Conservation (phyloP, 2,329 filamentous ascomycete species). For the Colletotrichum sojae region DNA sequence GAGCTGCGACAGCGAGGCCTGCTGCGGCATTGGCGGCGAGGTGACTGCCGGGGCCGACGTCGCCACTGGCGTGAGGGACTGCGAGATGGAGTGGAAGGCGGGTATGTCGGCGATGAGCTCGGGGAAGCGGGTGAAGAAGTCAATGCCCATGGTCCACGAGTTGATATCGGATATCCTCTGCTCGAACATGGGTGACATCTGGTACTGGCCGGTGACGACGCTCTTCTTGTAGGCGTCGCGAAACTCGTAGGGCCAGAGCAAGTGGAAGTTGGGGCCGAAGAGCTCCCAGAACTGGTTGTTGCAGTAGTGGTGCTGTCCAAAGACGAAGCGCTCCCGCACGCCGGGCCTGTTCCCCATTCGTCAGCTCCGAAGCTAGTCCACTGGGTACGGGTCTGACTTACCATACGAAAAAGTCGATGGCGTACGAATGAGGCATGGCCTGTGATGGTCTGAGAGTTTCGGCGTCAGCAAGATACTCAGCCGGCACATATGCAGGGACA, state of each 20-base stretch:
- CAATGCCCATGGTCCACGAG: slow-evolving; percentile 47
- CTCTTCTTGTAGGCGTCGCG: slow-evolving; percentile 47
- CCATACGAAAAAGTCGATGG: slow-evolving; percentile 51
- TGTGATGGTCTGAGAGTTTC: slow-evolving; percentile 46
- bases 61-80: slow-evolving; percentile 3
- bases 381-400: slow-evolving; percentile 21
- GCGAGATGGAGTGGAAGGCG: slow-evolving; percentile 21
- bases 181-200: slow-evolving; percentile 46
- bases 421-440: slow-evolving; percentile 47
- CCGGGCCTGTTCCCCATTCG: slow-evolving; percentile 44
- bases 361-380: not conserved
- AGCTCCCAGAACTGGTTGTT: slow-evolving; percentile 48
- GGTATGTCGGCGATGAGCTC: slow-evolving; percentile 51
- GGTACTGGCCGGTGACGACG: slow-evolving; percentile 44
- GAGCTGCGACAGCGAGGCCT: slow-evolving; percentile 25
- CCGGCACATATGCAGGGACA: not conserved
- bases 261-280: slow-evolving; percentile 43
- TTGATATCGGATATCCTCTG: slow-evolving; percentile 47
- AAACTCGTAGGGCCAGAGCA: slow-evolving; percentile 46
- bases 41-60: not conserved
- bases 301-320: slow-evolving; percentile 49
- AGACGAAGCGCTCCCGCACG: slow-evolving; percentile 48
- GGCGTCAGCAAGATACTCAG: slow-evolving; percentile 12
- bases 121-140: slow-evolving; percentile 47
- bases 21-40: slow-evolving; percentile 6